These are phyloP conservation scores for Phaeomoniella chlamydospora DNA, from an alignment of 2,329 filamentous ascomycete species.

Conservation along the genomic window DNA sequence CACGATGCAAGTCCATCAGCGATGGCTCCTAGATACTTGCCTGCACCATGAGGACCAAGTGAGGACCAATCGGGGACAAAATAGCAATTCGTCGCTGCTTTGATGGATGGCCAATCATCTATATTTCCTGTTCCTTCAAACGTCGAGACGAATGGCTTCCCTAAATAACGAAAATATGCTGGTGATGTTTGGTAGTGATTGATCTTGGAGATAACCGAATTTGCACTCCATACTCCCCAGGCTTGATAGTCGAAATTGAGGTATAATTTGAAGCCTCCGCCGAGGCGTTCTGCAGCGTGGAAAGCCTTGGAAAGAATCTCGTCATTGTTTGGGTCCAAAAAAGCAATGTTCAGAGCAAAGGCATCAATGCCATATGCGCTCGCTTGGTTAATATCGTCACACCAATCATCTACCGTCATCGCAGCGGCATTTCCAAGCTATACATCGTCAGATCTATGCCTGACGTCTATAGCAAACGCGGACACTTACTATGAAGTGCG, in stretches of 20 bases:
- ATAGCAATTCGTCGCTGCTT: conserved; percentile 21
- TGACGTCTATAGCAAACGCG: too few relatives aligned
- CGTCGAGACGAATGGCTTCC: conserved; percentile 23
- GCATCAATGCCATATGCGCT: conserved; percentile 30
- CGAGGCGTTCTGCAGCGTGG: conserved; percentile 14
- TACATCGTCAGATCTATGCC: too few relatives aligned
- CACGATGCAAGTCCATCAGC: conserved; percentile 26
- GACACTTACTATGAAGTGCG: not conserved
- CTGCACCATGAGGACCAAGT: conserved; percentile 15
- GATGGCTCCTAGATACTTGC: conserved; percentile 14
- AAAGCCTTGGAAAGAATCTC: conserved; percentile 14
- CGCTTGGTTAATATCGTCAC: conserved; percentile 31
- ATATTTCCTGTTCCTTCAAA: conserved; percentile 28
- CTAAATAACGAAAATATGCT: conserved; percentile 16
- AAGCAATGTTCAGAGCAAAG: conserved; percentile 36
- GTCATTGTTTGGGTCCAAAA: conserved; percentile 16
- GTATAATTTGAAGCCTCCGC: conserved; percentile 19
- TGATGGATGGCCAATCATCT: conserved; percentile 30
- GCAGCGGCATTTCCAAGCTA: conserved; percentile 5
- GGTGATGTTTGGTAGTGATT: conserved; percentile 12
- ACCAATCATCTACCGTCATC: conserved; percentile 24
- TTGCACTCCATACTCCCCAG: conserved; percentile 16
- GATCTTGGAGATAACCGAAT: conserved; percentile 14
- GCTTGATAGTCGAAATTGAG: conserved; percentile 23
- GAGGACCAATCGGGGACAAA: conserved; percentile 33